Evolutionary conservation across 352 stramenopile genomes (phyloP).

Genomic region (Phytophthora palmivora): DNA sequence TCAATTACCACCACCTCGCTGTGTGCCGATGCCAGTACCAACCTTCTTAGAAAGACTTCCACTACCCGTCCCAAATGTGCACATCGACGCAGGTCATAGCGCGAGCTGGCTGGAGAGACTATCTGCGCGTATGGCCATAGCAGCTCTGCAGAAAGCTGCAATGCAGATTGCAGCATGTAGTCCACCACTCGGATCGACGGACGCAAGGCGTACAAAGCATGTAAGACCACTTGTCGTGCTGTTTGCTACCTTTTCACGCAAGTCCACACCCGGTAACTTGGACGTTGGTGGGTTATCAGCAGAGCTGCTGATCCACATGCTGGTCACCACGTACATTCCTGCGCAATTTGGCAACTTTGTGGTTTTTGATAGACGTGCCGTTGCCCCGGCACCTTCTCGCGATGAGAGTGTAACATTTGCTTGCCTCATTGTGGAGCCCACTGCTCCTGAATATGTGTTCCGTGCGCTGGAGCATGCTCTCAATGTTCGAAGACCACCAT

Average conservation of each 20-base stretch:
- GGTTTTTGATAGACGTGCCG: constrained; percentile 79
- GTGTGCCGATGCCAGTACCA: constrained; percentile 88
- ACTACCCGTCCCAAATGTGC: constrained; percentile 71
- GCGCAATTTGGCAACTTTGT: constrained; percentile 94
- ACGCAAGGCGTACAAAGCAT: constrained; percentile 81
- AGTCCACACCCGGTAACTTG: constrained; percentile 80
- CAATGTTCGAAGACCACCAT: constrained; percentile 86
- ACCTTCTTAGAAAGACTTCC: constrained; percentile 79
- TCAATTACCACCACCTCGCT: constrained; percentile 77
- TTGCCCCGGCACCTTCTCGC: constrained; percentile 52
- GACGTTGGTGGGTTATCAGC: constrained; percentile 85
- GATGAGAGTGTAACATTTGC: constrained; percentile 55
- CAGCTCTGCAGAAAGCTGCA: constrained; percentile 61
- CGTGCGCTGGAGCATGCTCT: constrained; percentile 89
- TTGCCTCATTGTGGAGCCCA: constrained; percentile 56
- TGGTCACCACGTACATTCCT: constrained; percentile 92
- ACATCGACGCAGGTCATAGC: constrained; percentile 67
- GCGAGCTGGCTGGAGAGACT: constrained; percentile 77
- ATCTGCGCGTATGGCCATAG: constrained; percentile 53
- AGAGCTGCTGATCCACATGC: constrained; percentile 91
- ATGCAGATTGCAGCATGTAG: constrained; percentile 78
- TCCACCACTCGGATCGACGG: constrained; percentile 56
- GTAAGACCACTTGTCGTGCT: constrained; percentile 83
- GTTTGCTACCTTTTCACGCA: constrained; percentile 91
- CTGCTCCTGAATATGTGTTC: constrained; percentile 60